Percentiles rank a stretch among this genome's conserved stretches.
phyloP scores from a whole-genome alignment of 2,329 filamentous ascomycete genomes.

The Bipolaris zeicola region DNA sequence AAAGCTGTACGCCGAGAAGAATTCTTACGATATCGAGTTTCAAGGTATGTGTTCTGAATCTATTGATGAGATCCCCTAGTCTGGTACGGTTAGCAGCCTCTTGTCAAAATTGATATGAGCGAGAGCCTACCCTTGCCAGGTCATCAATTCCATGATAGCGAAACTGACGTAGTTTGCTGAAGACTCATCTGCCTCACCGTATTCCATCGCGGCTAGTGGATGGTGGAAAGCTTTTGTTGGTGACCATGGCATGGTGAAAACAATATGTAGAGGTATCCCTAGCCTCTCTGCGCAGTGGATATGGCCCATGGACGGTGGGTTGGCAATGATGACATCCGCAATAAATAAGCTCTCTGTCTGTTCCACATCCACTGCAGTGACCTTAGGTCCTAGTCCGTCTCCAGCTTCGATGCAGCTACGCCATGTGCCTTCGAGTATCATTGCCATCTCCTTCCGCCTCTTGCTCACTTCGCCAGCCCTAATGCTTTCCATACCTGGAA shows the following conservation, averaged over 20 bases:
- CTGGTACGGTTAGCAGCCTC: not conserved
- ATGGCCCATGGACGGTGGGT: conserved; percentile 34
- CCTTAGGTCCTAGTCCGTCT: conserved; percentile 24
- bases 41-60: conserved; percentile 48
- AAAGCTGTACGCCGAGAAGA: not conserved
- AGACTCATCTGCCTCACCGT: conserved; percentile 40
- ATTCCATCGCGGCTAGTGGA: conserved; percentile 57
- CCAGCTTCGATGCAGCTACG: conserved; percentile 49
- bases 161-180: conserved; percentile 55
- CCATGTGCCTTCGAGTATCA: conserved; percentile 44
- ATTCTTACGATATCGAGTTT: conserved; percentile 49
- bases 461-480: conserved; percentile 43
- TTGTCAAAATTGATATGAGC: not conserved
- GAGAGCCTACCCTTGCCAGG: conserved; percentile 53
- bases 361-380: conserved; percentile 20
- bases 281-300: conserved; percentile 75
- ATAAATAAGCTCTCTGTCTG: conserved; percentile 65
- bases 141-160: conserved; percentile 55
- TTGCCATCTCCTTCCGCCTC: conserved; percentile 34
- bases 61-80: conserved; percentile 56
- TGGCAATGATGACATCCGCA: conserved; percentile 60
- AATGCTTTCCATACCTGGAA: conserved; percentile 37
- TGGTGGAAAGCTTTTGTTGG: conserved; percentile 56
- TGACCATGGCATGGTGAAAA: conserved; percentile 75
- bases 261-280: conserved; percentile 75